Evolutionary conservation across 2,329 filamentous ascomycete genomes (phyloP).

Genomic region (Whalleya microplaca): DNA sequence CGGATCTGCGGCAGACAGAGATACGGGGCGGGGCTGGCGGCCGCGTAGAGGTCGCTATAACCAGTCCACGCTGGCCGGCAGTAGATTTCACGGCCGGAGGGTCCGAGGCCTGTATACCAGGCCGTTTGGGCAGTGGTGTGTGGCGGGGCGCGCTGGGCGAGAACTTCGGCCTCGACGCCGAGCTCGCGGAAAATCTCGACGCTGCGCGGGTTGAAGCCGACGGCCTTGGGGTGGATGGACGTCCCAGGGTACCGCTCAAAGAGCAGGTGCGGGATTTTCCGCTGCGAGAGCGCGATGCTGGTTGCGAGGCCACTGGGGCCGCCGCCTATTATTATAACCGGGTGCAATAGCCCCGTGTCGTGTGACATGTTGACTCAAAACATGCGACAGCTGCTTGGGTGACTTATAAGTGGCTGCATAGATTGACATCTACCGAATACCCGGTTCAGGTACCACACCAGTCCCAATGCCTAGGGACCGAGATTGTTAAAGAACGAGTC

Average conservation of each 20-base stretch:
- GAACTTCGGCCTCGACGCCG: slow-evolving; percentile 8
- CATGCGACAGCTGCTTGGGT: not conserved
- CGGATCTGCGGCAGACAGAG: slow-evolving; percentile 39
- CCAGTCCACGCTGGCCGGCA: slow-evolving; percentile 37
- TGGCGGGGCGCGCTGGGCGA: not conserved
- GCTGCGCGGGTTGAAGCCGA: slow-evolving; percentile 8
- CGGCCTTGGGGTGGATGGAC: slow-evolving; percentile 17
- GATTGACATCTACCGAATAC: not conserved
- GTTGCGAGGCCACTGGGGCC: slow-evolving; percentile 16
- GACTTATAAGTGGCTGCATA: not conserved
- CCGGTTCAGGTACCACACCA: not conserved
- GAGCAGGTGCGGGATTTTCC: slow-evolving; percentile 16
- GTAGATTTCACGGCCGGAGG: slow-evolving; percentile 34
- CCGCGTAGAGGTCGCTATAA: slow-evolving; percentile 28
- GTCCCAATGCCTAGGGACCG: not conserved
- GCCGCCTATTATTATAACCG: slow-evolving; percentile 1
- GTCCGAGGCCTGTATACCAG: slow-evolving; percentile 39
- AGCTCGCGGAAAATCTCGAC: slow-evolving; percentile 10
- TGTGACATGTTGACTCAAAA: not conserved
- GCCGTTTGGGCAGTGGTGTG: slow-evolving; percentile 22
- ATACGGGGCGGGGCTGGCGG: slow-evolving; percentile 34
- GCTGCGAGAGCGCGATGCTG: slow-evolving; percentile 18
- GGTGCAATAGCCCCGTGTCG: not conserved
- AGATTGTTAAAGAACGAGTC: not conserved
- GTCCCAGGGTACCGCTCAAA: slow-evolving; percentile 21